Evolutionary conservation across 2,329 filamentous ascomycete species (phyloP).

Genomic region (Colletotrichum camelliae): DNA sequence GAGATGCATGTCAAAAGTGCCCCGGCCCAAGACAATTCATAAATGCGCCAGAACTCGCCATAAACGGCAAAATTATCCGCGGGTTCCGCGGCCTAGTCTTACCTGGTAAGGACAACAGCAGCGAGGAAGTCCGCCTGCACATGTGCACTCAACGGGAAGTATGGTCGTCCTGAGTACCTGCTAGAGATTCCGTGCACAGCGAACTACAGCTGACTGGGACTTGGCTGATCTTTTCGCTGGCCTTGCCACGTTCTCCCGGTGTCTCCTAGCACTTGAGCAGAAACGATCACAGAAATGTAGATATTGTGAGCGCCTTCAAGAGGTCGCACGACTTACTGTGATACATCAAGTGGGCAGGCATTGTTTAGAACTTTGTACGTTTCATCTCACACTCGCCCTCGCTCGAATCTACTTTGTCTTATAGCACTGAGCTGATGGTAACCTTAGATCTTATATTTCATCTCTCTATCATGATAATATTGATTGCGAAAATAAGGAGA

Average conservation of each 20-base stretch:
- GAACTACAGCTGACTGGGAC: not conserved
- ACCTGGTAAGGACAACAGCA: not conserved
- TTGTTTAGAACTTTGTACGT: too few species aligned
- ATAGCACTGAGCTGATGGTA: too few species aligned
- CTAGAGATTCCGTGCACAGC: accelerated
- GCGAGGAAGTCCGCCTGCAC: not conserved
- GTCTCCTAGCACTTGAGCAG: not conserved
- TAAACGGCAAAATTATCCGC: not conserved
- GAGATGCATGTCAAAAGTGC: not conserved
- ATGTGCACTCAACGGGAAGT: not conserved
- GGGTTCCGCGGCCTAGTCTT: not conserved
- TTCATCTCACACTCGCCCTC: too few species aligned
- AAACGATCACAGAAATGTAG: too few species aligned
- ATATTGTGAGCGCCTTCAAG: not conserved
- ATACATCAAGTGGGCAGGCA: too few species aligned
- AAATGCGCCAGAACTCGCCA: not conserved
- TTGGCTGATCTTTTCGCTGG: not conserved
- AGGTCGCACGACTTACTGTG: not conserved
- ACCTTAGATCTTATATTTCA: accelerated
- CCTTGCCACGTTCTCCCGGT: not conserved
- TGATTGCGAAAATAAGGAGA: not conserved
- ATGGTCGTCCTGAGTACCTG: not conserved
- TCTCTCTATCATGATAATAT: not conserved
- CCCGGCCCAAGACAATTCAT: not conserved
- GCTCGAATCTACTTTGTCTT: too few species aligned